These are phyloP conservation scores for Meira nashicola DNA, from an alignment of 1,284 basidiomycete genomes.

Conservation along the genomic window DNA sequence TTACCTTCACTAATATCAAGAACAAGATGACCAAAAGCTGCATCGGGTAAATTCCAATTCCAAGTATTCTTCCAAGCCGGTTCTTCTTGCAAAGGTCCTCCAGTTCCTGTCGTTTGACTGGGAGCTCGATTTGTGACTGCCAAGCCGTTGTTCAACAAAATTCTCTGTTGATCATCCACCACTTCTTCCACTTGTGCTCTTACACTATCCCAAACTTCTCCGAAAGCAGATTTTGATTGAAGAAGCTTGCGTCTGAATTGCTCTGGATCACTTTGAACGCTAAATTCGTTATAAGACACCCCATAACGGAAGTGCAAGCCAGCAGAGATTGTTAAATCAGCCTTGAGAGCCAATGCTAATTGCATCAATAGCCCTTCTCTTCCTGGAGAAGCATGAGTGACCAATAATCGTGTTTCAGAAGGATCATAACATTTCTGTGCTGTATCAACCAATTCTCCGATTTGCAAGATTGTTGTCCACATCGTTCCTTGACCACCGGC, in stretches of 20 bases:
- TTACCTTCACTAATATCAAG: slow-evolving; percentile 85
- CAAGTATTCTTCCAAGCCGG: slow-evolving; percentile 62
- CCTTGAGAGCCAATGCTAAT: slow-evolving; percentile 81
- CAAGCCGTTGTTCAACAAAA: slow-evolving; percentile 82
- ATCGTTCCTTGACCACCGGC: slow-evolving; percentile 96
- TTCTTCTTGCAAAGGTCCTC: slow-evolving; percentile 69
- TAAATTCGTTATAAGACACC: slow-evolving; percentile 93
- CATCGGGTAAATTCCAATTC: slow-evolving; percentile 96
- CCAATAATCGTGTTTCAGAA: slow-evolving; percentile 84
- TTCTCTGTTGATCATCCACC: slow-evolving; percentile 83
- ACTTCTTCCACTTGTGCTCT: slow-evolving; percentile 85
- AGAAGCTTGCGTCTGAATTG: slow-evolving; percentile 77
- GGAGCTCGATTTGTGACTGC: slow-evolving; percentile 77
- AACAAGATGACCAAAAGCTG: slow-evolving; percentile 80
- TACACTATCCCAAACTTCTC: slow-evolving; percentile 88
- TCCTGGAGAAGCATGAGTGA: slow-evolving; percentile 88
- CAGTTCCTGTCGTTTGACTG: slow-evolving; percentile 57
- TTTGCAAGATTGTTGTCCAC: slow-evolving; percentile 96
- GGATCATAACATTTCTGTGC: slow-evolving; percentile 83
- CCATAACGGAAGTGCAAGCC: slow-evolving; percentile 97
- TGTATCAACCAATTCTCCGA: slow-evolving; percentile 95
- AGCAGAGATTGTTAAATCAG: slow-evolving; percentile 88
- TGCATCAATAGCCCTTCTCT: slow-evolving; percentile 88
- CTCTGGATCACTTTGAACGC: slow-evolving; percentile 82
- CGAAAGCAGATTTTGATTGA: slow-evolving; percentile 74